A percentile compares a stretch with the other conserved stretches of the same genome.
Conservation (phyloP, 306 rosid species). For the Senna siamea region DNA sequence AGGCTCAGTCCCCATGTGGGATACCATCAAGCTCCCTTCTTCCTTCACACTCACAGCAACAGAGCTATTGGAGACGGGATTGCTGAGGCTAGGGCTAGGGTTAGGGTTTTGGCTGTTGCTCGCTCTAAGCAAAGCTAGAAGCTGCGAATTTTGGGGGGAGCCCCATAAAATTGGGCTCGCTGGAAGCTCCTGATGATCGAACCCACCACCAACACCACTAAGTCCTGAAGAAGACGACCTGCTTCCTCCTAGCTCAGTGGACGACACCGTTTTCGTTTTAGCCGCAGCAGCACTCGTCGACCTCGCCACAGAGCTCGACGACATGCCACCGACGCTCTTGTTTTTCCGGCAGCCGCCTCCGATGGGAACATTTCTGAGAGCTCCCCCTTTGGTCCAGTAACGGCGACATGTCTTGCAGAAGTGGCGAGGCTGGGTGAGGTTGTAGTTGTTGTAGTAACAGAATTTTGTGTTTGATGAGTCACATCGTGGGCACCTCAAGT, state of each 20-base stretch:
- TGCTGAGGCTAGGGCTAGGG: constrained; percentile 47
- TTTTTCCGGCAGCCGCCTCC: constrained; percentile 79
- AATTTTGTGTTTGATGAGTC: constrained; percentile 91
- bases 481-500: constrained; percentile 74
- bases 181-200: constrained; percentile 45
- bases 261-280: constrained; percentile 47
- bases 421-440: constrained; percentile 98
- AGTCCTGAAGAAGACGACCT: not conserved
- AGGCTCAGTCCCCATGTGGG: constrained; percentile 62
- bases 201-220: constrained; percentile 23
- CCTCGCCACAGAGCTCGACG: constrained; percentile 34
- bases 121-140: constrained; percentile 69
- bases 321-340: constrained; percentile 29
- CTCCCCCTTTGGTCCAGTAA: constrained; percentile 86
- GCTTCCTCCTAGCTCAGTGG: constrained; percentile 47
- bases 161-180: constrained; percentile 84
- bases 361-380: constrained; percentile 71
- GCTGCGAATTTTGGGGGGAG: constrained; percentile 80
- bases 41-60: constrained; percentile 51
- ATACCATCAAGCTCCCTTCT: constrained; percentile 56
- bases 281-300: constrained; percentile 36
- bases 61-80: constrained; percentile 14
- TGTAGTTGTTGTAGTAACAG: constrained; percentile 90
- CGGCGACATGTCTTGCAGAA: constrained; percentile 99
- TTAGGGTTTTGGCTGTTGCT: constrained; percentile 62